phyloP scores from a whole-genome alignment of 805 yeast genomes.

The Candida andamanensis region DNA sequence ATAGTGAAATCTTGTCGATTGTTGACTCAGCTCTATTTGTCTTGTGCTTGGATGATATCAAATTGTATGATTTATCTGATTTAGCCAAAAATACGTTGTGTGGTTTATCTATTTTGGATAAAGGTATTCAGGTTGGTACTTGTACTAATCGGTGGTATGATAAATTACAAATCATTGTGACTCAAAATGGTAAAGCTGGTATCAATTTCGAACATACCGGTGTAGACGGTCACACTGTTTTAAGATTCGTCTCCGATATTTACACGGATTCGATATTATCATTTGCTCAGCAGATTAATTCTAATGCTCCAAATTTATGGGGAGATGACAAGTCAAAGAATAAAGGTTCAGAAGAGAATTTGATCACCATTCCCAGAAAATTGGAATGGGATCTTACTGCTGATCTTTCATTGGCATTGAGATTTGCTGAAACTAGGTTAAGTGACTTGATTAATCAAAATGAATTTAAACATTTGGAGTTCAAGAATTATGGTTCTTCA shows the following conservation, averaged over 20 bases:
- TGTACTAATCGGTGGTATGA: constrained; percentile 96
- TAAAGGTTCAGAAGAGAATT: constrained; percentile 13
- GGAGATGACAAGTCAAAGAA: constrained; percentile 16
- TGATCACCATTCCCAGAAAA: constrained; percentile 72
- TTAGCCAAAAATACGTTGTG: constrained; percentile 82
- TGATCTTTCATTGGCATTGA: constrained; percentile 69
- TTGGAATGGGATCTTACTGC: constrained; percentile 81
- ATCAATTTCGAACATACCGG: constrained; percentile 93
- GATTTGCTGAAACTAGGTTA: constrained; percentile 87
- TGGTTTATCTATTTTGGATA: constrained; percentile 71
- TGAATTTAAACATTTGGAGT: constrained; percentile 79
- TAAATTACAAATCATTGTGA: constrained; percentile 80
- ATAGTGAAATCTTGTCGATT: constrained; percentile 65
- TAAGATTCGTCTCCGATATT: constrained; percentile 82
- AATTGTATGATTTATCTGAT: constrained; percentile 55
- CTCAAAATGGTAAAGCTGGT: constrained; percentile 88
- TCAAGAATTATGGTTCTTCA: constrained; percentile 65
- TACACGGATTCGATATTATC: constrained; percentile 86
- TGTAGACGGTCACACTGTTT: constrained; percentile 91
- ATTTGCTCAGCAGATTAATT: constrained; percentile 79
- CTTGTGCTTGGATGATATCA: constrained; percentile 77
- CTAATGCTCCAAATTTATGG: constrained; percentile 72
- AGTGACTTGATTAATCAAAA: constrained; percentile 86
- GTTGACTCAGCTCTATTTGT: constrained; percentile 81
- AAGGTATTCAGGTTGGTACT: constrained; percentile 89